These are phyloP conservation scores for Ottelia alismoides DNA, from an alignment of 106 monocot species.

Conservation along the genomic window DNA sequence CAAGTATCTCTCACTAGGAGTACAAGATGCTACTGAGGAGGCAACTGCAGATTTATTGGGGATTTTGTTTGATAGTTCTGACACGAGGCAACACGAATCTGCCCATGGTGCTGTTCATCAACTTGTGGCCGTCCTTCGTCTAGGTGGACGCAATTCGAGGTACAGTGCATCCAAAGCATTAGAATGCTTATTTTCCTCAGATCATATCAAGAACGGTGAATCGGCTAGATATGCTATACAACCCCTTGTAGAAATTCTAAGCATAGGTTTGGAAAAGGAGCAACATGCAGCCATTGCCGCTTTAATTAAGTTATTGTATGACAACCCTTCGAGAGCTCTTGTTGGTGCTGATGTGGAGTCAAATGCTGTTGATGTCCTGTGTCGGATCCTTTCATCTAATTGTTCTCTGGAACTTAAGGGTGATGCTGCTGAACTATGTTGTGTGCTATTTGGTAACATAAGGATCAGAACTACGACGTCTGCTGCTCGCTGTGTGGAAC, in stretches of 20 bases:
- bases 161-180: constrained; percentile 96
- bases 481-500: constrained; percentile 79
- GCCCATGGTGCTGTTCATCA: constrained; percentile 78
- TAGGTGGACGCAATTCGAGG: constrained; percentile 90
- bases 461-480: constrained; percentile 62
- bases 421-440: constrained; percentile 86
- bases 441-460: constrained; percentile 82
- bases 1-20: constrained; percentile 88
- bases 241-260: constrained; percentile 86
- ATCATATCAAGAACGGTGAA: constrained; percentile 83
- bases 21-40: constrained; percentile 95
- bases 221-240: constrained; percentile 76
- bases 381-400: constrained; percentile 66
- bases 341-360: constrained; percentile 73
- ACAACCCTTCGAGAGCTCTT: constrained; percentile 68
- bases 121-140: constrained; percentile 78
- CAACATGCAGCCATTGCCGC: constrained; percentile 94
- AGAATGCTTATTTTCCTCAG: constrained; percentile 77
- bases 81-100: constrained; percentile 77
- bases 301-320: constrained; percentile 64
- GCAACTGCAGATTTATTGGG: constrained; percentile 76
- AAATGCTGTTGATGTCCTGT: constrained; percentile 85
- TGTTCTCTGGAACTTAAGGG: constrained; percentile 85
- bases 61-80: constrained; percentile 65
- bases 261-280: constrained; percentile 73